Evolutionary conservation across 495 filamentous ascomycete genomes (phyloP).

Genomic region (Podospora bellae-mahoneyi): DNA sequence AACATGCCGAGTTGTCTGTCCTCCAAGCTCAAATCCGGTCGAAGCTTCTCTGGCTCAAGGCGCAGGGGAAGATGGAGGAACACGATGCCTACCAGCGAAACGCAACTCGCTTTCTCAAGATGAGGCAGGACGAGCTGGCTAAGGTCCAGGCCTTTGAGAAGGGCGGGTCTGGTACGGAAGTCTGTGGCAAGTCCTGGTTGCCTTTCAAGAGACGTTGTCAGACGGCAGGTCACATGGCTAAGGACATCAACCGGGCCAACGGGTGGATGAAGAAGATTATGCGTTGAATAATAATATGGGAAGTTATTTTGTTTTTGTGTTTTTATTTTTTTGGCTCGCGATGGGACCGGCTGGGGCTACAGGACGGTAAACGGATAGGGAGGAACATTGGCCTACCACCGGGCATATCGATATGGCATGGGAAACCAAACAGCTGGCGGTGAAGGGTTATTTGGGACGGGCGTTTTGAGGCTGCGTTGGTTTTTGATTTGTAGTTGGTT

Average conservation of each 20-base stretch:
- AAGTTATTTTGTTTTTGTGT: slow-evolving; percentile 4
- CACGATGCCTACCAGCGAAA: slow-evolving; percentile 41
- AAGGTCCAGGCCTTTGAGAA: slow-evolving; percentile 2
- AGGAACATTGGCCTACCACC: neutral
- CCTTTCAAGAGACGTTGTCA: neutral
- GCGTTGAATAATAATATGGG: slow-evolving; percentile 9
- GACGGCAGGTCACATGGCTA: neutral
- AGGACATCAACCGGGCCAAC: slow-evolving; percentile 6
- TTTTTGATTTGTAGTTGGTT: neutral
- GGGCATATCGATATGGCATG: neutral
- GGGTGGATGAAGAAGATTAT: slow-evolving; percentile 27
- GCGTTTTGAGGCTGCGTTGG: neutral
- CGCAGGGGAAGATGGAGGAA: slow-evolving; percentile 42
- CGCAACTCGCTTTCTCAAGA: slow-evolving; percentile 35
- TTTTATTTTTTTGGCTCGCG: slow-evolving; percentile 10
- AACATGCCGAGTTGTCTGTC: slow-evolving; percentile 33
- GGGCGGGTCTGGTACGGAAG: neutral
- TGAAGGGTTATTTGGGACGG: neutral
- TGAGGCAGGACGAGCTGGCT: slow-evolving; percentile 26
- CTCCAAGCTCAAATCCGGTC: slow-evolving; percentile 44
- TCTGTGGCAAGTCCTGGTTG: neutral
- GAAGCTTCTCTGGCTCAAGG: slow-evolving; percentile 47
- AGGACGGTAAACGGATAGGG: slow-evolving; percentile 8
- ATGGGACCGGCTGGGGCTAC: neutral
- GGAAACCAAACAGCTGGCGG: neutral